These are phyloP conservation scores for Eutrema heterophyllum DNA, from an alignment of 345 rosid genomes.

Conservation along the genomic window DNA sequence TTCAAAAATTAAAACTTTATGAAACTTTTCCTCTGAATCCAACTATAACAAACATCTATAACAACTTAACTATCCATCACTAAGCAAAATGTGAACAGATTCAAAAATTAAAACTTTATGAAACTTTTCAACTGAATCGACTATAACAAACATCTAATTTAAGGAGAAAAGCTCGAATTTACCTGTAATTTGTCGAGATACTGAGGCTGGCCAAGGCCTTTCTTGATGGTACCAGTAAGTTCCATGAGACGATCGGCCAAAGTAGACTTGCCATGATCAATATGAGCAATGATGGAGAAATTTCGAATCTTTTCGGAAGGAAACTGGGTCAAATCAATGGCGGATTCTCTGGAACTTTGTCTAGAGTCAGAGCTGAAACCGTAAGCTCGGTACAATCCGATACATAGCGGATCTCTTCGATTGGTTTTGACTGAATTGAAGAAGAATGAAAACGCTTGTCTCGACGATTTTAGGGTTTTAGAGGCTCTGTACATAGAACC, in stretches of 20 bases:
- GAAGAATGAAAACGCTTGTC: conserved; percentile 12
- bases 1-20: background rate
- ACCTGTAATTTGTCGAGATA: conserved; percentile 96
- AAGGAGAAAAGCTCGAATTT: background rate
- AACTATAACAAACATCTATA: background rate
- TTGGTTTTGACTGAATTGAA: background rate
- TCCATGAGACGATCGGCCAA: conserved; percentile 96
- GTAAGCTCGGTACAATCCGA: conserved; percentile 26
- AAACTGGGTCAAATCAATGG: conserved; percentile 60
- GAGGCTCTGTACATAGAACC: conserved; percentile 51
- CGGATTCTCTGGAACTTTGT: conserved; percentile 35
- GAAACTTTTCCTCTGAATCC: background rate
- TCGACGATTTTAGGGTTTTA: conserved; percentile 44
- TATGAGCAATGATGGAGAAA: conserved; percentile 93
- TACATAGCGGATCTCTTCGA: conserved; percentile 11
- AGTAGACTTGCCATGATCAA: conserved; percentile 96
- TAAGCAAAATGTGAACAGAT: background rate
- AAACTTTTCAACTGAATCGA: background rate
- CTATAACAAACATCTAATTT: background rate
- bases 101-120: background rate
- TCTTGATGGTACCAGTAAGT: conserved; percentile 90
- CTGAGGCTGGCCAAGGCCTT: conserved; percentile 96
- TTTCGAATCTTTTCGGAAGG: conserved; percentile 80
- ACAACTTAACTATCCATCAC: no score
- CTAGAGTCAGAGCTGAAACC: conserved; percentile 63